Base-by-base conservation (phyloP, 208 protist genomes). In the Acanthamoeba divionensis region DNA sequence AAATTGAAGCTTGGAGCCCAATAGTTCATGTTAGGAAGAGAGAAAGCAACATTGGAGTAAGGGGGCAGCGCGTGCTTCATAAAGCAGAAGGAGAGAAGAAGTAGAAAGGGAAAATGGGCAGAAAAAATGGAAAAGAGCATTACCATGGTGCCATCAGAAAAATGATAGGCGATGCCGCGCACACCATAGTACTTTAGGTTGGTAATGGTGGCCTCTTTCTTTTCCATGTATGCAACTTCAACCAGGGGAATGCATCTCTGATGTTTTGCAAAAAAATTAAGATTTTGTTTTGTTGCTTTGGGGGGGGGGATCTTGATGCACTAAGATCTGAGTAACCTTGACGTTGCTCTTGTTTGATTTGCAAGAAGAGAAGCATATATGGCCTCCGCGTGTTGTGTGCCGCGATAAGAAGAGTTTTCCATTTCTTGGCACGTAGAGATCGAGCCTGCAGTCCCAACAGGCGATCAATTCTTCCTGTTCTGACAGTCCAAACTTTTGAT, bases 131-230 rank as follows among this genome's bases (percentile, higher is more conserved):
- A 65, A 29, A 2, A 10, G 2, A 10, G 6, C 12, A 6, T 5
- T 26, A 75, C 66, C 66, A 48, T 21, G 1, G 66, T 75, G 18
- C 66, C 66, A 26, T 75, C 66, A 21, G 33, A 7, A 26, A 75
- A 75, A 45, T 75, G 66, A 47, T 54, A 75, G 33, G 41, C 45
- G 33, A 75, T 48, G 10, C 66, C 66, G 7, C 66, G 66, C 4
- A 75, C 66, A 7, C 66, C 66, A 45, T 75, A 75, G 29, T 75
- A 75, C 66, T 75, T 75, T 21, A 75, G 66, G 36, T 75, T 75
- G 36, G 66, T 75, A n/a, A 75, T 75, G 66, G 66, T 75, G 26
- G 66, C 66, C 66, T 75, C 66, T 45, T 75, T 75, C 29, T 75
- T 75, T 13, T 75, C 66, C 66, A 75, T 75, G 33, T 75, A n/a